Evolutionary conservation across 352 stramenopile species (phyloP).

Genomic region (Thraustotheca clavata): DNA sequence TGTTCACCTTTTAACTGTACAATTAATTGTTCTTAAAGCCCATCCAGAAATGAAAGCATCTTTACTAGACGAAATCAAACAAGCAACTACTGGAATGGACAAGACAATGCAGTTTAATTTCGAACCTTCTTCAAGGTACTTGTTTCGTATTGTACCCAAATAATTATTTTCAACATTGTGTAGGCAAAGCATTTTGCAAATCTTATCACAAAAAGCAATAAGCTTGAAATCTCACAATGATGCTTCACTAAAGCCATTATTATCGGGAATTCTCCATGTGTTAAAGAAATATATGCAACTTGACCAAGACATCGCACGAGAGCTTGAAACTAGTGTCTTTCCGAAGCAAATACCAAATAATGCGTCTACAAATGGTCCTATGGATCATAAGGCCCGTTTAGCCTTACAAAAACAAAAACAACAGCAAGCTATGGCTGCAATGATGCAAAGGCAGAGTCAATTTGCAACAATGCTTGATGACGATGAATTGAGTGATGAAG

Average conservation of each 20-base stretch:
- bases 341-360: not conserved
- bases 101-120: not conserved
- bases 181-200: not conserved
- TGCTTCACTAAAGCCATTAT: constrained; percentile 4
- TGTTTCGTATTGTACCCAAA: not conserved
- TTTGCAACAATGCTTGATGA: constrained; percentile 53
- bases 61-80: constrained; percentile 26
- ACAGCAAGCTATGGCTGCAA: constrained; percentile 73
- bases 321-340: constrained; percentile 24
- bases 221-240: not conserved
- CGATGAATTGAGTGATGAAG: constrained; percentile 25
- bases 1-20: constrained; percentile 32
- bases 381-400: constrained; percentile 47
- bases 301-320: constrained; percentile 40
- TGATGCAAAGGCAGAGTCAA: constrained; percentile 63
- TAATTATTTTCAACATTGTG: not conserved
- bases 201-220: not conserved
- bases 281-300: constrained; percentile 50
- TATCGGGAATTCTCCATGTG: constrained; percentile 22
- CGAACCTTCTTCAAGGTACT: not conserved
- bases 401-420: constrained; percentile 65
- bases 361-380: constrained; percentile 16
- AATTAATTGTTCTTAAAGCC: constrained; percentile 31
- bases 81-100: not conserved
- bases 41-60: constrained; percentile 33